Conservation (phyloP, 2,329 filamentous ascomycete species). For the Talaromyces sp. region DNA sequence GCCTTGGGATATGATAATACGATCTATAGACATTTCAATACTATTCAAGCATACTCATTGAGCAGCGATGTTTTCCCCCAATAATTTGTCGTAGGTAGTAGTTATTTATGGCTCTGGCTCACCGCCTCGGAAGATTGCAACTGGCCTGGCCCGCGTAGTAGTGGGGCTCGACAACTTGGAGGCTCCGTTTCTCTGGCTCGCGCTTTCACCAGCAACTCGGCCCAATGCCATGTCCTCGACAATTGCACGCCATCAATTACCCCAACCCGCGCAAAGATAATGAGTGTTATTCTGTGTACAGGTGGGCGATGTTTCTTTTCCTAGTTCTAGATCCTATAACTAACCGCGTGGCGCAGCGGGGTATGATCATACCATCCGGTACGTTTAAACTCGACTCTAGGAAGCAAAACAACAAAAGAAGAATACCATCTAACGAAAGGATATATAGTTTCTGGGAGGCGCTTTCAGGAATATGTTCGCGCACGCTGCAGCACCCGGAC, state of each 20-base stretch:
- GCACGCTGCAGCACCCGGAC: constrained; percentile 96
- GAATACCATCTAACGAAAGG: constrained; percentile 7
- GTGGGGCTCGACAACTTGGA: background rate
- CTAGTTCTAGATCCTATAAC: constrained; percentile 1
- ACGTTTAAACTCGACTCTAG: constrained; percentile 22
- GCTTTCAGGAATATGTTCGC: constrained; percentile 92
- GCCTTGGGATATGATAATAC: background rate
- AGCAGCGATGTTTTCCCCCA: background rate
- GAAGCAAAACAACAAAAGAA: background rate
- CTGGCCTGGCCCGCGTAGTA: background rate
- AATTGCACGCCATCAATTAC: background rate
- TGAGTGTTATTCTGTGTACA: constrained; percentile 66
- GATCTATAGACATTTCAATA: background rate
- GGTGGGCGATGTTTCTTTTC: constrained; percentile 41
- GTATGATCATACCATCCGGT: constrained; percentile 74
- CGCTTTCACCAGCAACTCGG: background rate
- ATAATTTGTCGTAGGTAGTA: background rate
- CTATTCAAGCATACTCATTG: background rate
- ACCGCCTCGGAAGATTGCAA: background rate
- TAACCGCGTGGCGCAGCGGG: constrained; percentile 48
- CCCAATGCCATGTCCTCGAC: background rate
- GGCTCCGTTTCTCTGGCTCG: background rate
- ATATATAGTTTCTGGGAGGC: constrained; percentile 87
- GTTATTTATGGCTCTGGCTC: background rate
- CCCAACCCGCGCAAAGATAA: constrained; percentile 22